Conservation (phyloP, 1,139 yeast species). For the Suhomyces chickasaworum region DNA sequence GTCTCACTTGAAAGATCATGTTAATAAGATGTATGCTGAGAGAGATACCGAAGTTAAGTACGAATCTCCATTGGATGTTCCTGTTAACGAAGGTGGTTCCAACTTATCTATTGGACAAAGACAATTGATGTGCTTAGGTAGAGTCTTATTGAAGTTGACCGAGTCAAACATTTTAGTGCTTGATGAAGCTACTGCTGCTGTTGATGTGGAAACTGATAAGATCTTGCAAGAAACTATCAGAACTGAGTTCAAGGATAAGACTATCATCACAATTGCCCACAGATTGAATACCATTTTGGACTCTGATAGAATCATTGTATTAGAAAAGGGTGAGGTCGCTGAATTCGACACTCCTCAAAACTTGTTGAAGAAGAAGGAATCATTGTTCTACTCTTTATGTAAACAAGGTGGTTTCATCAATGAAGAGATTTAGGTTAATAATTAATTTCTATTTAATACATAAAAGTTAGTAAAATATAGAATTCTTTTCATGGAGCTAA, state of each 20-base stretch:
- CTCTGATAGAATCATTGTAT: conserved; percentile 82
- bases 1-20: conserved; percentile 80
- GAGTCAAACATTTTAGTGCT: conserved; percentile 77
- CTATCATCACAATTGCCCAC: conserved; percentile 94
- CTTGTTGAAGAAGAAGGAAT: conserved; percentile 64
- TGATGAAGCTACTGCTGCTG: conserved; percentile 98
- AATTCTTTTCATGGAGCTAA: background rate
- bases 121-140: conserved; percentile 86
- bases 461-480: background rate
- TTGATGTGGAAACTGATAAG: conserved; percentile 92
- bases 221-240: conserved; percentile 87
- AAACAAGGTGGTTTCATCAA: conserved; percentile 61
- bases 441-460: background rate
- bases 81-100: conserved; percentile 78
- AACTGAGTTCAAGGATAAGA: conserved; percentile 79
- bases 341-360: conserved; percentile 83
- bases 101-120: conserved; percentile 91
- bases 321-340: conserved; percentile 81
- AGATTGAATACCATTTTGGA: conserved; percentile 92
- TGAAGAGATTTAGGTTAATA: conserved; percentile 19
- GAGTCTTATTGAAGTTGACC: conserved; percentile 67
- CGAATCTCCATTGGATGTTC: conserved; percentile 60
- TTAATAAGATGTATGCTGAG: conserved; percentile 56
- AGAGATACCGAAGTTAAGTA: conserved; percentile 29
- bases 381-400: conserved; percentile 77